Conservation (phyloP, 2,329 filamentous ascomycete genomes). For the Xylaria sp. region DNA sequence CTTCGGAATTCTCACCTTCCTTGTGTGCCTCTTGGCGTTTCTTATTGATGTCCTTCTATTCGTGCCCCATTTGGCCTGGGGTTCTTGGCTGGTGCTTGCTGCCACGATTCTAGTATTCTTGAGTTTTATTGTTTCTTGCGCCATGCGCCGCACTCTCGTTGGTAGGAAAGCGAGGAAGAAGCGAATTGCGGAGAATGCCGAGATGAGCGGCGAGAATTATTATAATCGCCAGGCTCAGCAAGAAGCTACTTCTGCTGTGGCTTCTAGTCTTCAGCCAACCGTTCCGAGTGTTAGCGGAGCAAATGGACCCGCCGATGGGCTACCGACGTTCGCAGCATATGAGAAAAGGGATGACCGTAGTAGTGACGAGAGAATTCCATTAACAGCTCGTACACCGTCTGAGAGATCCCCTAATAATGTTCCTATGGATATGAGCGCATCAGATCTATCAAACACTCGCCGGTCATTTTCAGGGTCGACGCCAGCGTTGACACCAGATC, state of each 20-base stretch:
- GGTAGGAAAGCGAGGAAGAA: slow-evolving; percentile 93
- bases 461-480: slow-evolving; percentile 56
- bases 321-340: slow-evolving; percentile 71
- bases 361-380: slow-evolving; percentile 76
- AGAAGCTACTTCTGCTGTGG: slow-evolving; percentile 57
- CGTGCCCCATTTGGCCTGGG: slow-evolving; percentile 92
- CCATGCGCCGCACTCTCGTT: slow-evolving; percentile 92
- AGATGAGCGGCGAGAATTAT: slow-evolving; percentile 96
- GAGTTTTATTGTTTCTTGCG: slow-evolving; percentile 87
- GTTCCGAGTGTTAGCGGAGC: slow-evolving; percentile 67
- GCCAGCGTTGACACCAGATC: slow-evolving; percentile 60
- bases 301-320: slow-evolving; percentile 59
- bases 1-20: slow-evolving; percentile 83
- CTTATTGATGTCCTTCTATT: slow-evolving; percentile 94
- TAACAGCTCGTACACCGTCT: slow-evolving; percentile 73
- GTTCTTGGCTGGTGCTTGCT: slow-evolving; percentile 90
- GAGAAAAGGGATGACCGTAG: slow-evolving; percentile 71
- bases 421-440: slow-evolving; percentile 54
- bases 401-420: slow-evolving; percentile 64
- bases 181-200: slow-evolving; percentile 90
- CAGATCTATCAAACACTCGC: slow-evolving; percentile 52
- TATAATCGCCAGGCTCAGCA: slow-evolving; percentile 76
- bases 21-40: slow-evolving; percentile 87
- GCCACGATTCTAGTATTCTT: slow-evolving; percentile 87
- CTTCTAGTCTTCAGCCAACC: slow-evolving; percentile 65